Base-by-base conservation (phyloP, 257 asterid species). In the Nicotiana noctiflora region DNA sequence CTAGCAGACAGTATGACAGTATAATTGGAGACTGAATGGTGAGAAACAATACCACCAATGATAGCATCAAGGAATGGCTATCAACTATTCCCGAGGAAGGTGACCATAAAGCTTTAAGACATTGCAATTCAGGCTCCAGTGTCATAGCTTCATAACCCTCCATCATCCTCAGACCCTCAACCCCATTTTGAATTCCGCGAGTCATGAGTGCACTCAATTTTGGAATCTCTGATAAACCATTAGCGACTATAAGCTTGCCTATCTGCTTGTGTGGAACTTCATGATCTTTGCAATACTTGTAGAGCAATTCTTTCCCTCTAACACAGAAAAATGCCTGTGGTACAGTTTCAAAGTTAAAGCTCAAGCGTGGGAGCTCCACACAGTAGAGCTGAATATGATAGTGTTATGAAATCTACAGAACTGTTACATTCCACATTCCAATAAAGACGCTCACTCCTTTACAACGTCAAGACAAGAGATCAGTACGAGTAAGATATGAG, bases 221-320 rank as follows among this genome's bases (percentile, higher is more conserved):
- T 31, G 97, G 92, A 51, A 92, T 77, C 83, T 93, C 97, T 13
- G 96, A 89, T 70, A 89, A 66, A n/a, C 94, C 76, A 59, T 97
- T 91, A 9, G 99, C 97, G 80, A 95, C 99, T 63, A 95, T 91
- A 53, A 95, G 91, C 92, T 95, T 95, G 60, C 99, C 98, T 37
- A 88, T 90, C 89, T 88, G 92, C 49, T 85, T 86, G 84, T 92
- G 93, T 44, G 97, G 97, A 85, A 93, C 83, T 82, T 77, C 89
- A 44, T 80, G 92, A 56, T 88, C 89, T 82, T 83, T 86, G 83
- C 99, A 93, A 56, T 95, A 93, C 14, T 83, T 74, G 85, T 93
- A 92, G 61, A 92, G 82, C 86, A 93, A 83, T 32, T 86, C 86
- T 90, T 96, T 89, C 68, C 99, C 98, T 83, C 88, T 87, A 4